Conservation (phyloP, 805 yeast species). For the Saturnispora diversa region DNA sequence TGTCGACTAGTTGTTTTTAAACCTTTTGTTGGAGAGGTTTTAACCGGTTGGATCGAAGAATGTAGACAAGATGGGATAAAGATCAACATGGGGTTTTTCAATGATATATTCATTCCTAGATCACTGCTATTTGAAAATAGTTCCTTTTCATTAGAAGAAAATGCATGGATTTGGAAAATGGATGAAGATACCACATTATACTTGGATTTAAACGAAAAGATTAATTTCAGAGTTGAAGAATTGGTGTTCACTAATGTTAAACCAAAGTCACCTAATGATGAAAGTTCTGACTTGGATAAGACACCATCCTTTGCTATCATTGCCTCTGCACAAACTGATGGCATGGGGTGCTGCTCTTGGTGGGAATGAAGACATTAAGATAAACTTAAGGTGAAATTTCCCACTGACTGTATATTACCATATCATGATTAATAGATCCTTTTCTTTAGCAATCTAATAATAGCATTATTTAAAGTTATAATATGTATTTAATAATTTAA, state of each 20-base stretch:
- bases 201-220: conserved; percentile 84
- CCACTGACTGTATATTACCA: too few species aligned
- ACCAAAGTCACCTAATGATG: conserved; percentile 54
- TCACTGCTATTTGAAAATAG: conserved; percentile 62
- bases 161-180: conserved; percentile 89
- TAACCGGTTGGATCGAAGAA: conserved; percentile 88
- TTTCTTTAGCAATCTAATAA: too few species aligned
- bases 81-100: conserved; percentile 78
- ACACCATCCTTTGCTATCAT: conserved; percentile 77
- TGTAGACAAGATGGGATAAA: conserved; percentile 84
- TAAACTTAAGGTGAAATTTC: too few species aligned
- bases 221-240: conserved; percentile 85
- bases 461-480: too few species aligned
- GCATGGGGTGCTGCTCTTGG: conserved; percentile 96
- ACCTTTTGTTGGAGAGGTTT: conserved; percentile 89
- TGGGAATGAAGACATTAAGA: conserved; percentile 62
- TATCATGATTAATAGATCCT: too few species aligned
- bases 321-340: conserved; percentile 91
- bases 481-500: too few species aligned
- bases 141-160: conserved; percentile 48
- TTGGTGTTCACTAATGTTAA: conserved; percentile 78
- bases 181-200: conserved; percentile 70
- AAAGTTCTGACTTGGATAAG: conserved; percentile 28
- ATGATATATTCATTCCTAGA: conserved; percentile 86
- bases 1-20: conserved; percentile 79